phyloP scores from a whole-genome alignment of 169 alveolate genomes.

The Cyclospora cayetanensis region DNA sequence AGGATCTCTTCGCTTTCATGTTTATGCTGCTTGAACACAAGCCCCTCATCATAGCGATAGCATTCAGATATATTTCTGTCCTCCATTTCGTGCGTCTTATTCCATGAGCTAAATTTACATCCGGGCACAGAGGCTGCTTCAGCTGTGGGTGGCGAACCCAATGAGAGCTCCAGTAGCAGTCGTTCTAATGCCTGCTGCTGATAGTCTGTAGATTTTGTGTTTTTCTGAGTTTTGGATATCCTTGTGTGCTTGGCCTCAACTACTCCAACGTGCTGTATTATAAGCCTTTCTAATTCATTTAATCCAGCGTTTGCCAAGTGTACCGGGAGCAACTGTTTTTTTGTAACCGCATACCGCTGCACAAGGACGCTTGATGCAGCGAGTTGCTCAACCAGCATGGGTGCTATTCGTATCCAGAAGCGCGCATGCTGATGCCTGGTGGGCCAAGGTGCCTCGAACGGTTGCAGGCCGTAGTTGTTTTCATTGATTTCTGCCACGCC shows the following conservation, averaged over 20 bases:
- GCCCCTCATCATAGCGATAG: neutral
- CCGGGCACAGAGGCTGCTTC: too few relatives aligned
- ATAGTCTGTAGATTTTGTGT: neutral
- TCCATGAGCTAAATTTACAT: too few relatives aligned
- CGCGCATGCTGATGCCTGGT: constrained; percentile 43
- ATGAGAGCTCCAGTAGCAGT: neutral
- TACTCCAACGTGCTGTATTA: constrained; percentile 47
- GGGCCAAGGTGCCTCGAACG: constrained; percentile 58
- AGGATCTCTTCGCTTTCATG: neutral
- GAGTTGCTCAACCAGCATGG: constrained; percentile 34
- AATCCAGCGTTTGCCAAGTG: constrained; percentile 48
- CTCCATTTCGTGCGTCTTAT: too few relatives aligned
- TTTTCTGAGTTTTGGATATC: neutral
- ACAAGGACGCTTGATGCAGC: constrained; percentile 17
- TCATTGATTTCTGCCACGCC: constrained; percentile 41
- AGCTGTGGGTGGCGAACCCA: neutral
- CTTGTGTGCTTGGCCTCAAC: constrained; percentile 14
- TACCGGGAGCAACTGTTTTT: constrained; percentile 26
- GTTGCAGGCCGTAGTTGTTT: neutral
- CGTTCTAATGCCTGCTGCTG: neutral
- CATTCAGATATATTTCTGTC: too few relatives aligned
- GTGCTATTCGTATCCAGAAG: constrained; percentile 56
- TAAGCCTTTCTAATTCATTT: constrained; percentile 29
- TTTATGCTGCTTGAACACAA: constrained; percentile 17
- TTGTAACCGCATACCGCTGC: constrained; percentile 15